Evolutionary conservation across 768 basidiomycete species (phyloP).

Genomic region (Phlegmacium glaucopus): DNA sequence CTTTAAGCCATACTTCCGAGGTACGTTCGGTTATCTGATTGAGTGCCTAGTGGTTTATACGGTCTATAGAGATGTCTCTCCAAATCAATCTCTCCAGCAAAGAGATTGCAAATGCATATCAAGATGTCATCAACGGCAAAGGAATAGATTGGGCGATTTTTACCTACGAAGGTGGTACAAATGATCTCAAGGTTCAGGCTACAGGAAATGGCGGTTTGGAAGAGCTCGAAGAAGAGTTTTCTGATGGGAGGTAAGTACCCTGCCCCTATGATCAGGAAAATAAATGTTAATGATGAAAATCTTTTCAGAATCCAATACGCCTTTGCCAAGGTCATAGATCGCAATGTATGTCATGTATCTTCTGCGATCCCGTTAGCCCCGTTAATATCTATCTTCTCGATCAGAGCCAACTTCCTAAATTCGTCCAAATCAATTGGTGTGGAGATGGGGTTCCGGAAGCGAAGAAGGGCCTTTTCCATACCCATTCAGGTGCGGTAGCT

Average conservation of each 20-base stretch:
- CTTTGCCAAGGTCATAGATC: conserved; percentile 81
- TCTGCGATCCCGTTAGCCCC: background rate
- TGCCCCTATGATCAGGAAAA: conserved; percentile 7
- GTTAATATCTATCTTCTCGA: conserved; percentile 1
- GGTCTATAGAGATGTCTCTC: conserved; percentile 55
- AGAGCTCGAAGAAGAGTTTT: conserved; percentile 92
- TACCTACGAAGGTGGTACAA: conserved; percentile 77
- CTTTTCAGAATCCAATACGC: conserved; percentile 85
- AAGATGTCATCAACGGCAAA: conserved; percentile 63
- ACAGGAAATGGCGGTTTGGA: conserved; percentile 88
- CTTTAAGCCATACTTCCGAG: background rate
- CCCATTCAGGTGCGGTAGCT: conserved; percentile 77
- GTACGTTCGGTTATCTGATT: background rate
- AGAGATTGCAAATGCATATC: conserved; percentile 72
- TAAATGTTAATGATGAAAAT: conserved; percentile 4
- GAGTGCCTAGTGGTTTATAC: background rate
- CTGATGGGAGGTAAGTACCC: conserved; percentile 74
- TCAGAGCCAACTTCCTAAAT: conserved; percentile 82
- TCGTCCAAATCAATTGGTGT: conserved; percentile 96
- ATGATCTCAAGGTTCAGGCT: conserved; percentile 84
- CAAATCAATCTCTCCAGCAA: conserved; percentile 75
- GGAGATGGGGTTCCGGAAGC: conserved; percentile 93
- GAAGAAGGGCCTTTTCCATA: conserved; percentile 91
- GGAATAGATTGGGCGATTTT: conserved; percentile 77
- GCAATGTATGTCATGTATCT: conserved; percentile 53